Evolutionary conservation across 2,329 filamentous ascomycete species (phyloP), one percentile per base, ranked within the genome.

Genomic region (Harringtonia aguacate): DNA sequence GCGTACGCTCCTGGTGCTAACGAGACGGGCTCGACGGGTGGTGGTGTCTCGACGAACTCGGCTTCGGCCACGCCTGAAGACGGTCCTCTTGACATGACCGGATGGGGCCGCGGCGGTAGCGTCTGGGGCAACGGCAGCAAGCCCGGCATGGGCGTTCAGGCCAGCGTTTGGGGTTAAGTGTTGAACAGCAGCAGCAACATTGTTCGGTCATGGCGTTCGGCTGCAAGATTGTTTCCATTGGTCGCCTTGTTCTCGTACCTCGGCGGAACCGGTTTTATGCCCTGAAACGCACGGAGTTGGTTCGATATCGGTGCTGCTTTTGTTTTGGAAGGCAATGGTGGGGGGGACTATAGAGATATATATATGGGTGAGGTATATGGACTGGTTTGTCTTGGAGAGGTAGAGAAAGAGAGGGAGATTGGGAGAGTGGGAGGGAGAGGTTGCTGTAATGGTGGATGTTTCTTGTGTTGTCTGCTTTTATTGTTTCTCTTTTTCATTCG

Each of bases 91-190:
- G 57, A 57, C 8, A 48, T 62, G 10, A 52, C 81, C 17, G 77
- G 80, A 48, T 95, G 89, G 89, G 81, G 84, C 58, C 83, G 84
- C 52, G 82, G 81, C 52, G 83, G 81, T 21, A 50, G 45, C 33
- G 86, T 90, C 37, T 95, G 89, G 89, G 85, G 87, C 47, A 82
- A 81, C 57, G 84, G 86, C 46, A 81, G 81, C 56, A 86, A 85
- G 57, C 85, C 81, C 52, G 78, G 79, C 41, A 79, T 94, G 49
- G 86, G 88, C 52, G 84, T 89, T 49, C 87, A 94, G 61, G 88
- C 89, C 52, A 94, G 87, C 52, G 90, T 95, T 54, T 97, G 89
- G 89, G 89, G 89, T 55, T 95, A 81, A 55, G 43, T 20, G 5
- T 27, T 18, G n/a, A 9, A 10, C 22, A 14, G 24, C n/a, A n/a